These are phyloP conservation scores for Fusarium sublunatum DNA, from an alignment of 2,329 filamentous ascomycete species.

Conservation along the genomic window DNA sequence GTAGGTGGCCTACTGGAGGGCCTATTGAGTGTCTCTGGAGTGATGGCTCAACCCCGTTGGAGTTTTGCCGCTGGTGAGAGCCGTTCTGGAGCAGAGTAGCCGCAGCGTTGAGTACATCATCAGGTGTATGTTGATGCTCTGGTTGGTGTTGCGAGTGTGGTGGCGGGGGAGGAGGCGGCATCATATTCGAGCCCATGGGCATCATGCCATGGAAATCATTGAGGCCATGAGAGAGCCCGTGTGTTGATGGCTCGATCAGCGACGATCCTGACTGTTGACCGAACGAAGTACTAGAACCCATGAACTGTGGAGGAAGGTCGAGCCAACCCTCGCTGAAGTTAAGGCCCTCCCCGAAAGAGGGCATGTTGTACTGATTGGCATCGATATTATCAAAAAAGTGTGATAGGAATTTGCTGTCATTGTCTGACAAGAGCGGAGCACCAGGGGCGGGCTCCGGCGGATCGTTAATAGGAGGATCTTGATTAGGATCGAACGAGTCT, in stretches of 20 bases:
- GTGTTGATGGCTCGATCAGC: constrained; percentile 39
- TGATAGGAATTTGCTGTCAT: constrained; percentile 68
- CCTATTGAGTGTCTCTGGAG: constrained; percentile 45
- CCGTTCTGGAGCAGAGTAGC: constrained; percentile 64
- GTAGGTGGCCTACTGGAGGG: constrained; percentile 55
- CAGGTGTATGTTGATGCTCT: constrained; percentile 53
- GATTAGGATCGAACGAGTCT: constrained; percentile 60
- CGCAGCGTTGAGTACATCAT: constrained; percentile 68
- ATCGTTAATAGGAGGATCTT: constrained; percentile 61
- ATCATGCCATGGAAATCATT: constrained; percentile 36
- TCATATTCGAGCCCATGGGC: constrained; percentile 48
- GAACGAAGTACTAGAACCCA: constrained; percentile 73
- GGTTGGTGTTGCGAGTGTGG: constrained; percentile 44
- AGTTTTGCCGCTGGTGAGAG: constrained; percentile 39
- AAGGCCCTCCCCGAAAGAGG: constrained; percentile 62
- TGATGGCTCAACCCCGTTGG: constrained; percentile 44
- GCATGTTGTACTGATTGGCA: constrained; percentile 61
- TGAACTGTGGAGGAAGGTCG: constrained; percentile 71
- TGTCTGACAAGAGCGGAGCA: constrained; percentile 72
- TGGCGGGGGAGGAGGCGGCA: constrained; percentile 51
- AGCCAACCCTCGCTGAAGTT: constrained; percentile 64
- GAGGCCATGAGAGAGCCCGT: constrained; percentile 36
- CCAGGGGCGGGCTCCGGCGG: constrained; percentile 73
- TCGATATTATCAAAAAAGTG: constrained; percentile 67
- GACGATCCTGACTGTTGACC: constrained; percentile 61